phyloP scores from a whole-genome alignment of 1,284 basidiomycete genomes.

The Cryptococcus neoformans region DNA sequence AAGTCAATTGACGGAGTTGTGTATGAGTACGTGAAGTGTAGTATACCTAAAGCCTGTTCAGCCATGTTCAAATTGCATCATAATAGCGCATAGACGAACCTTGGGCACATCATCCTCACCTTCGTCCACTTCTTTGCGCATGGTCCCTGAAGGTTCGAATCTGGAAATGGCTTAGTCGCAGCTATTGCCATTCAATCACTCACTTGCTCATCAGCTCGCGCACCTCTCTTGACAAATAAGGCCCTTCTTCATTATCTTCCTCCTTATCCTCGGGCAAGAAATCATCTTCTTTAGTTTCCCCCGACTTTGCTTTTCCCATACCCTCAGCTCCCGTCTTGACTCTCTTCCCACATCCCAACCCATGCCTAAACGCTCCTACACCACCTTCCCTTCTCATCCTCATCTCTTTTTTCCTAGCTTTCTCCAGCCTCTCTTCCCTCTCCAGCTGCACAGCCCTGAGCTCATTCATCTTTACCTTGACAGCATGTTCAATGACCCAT shows the following conservation, averaged over 20 bases:
- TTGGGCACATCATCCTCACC: constrained; percentile 49
- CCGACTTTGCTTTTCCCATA: constrained; percentile 51
- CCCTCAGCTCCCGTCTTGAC: constrained; percentile 52
- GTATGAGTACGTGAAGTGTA: constrained; percentile 95
- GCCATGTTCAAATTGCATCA: not conserved
- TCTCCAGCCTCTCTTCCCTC: constrained; percentile 57
- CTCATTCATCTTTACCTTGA: constrained; percentile 61
- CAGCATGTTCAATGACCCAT: constrained; percentile 77
- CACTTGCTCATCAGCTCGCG: constrained; percentile 76
- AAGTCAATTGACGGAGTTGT: constrained; percentile 85
- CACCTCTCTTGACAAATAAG: constrained; percentile 71
- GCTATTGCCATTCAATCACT: constrained; percentile 24
- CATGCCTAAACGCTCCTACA: constrained; percentile 17
- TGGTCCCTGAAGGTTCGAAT: constrained; percentile 26
- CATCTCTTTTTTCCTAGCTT: constrained; percentile 53
- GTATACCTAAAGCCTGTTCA: constrained; percentile 57
- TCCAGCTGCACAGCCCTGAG: constrained; percentile 65
- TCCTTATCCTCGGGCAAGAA: constrained; percentile 62
- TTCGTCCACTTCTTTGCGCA: constrained; percentile 24
- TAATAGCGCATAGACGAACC: constrained; percentile 19
- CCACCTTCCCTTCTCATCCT: constrained; percentile 45
- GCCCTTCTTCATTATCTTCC: constrained; percentile 50
- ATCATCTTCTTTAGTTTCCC: constrained; percentile 50
- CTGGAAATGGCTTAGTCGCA: not conserved
- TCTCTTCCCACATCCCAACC: constrained; percentile 12